Evolutionary conservation across 2,329 filamentous ascomycete species (phyloP).

Genomic region (Colletotrichum sp.): DNA sequence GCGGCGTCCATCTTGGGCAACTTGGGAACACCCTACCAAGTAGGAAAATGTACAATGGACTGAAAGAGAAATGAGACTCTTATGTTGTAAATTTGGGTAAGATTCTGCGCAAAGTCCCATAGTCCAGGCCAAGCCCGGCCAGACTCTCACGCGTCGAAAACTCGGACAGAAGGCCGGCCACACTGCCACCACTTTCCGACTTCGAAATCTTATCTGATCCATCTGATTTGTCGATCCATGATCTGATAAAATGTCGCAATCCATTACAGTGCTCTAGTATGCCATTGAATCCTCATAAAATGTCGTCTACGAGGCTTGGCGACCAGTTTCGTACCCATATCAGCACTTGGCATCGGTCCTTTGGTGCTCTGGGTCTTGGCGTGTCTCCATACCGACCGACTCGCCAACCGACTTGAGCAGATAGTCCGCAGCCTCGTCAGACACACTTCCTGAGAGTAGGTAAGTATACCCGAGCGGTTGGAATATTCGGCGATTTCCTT

Average conservation of each 20-base stretch:
- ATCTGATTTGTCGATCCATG: neutral
- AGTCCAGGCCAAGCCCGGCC: neutral
- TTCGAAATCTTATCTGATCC: neutral
- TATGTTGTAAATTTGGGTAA: neutral
- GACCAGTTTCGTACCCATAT: neutral
- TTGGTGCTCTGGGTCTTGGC: neutral
- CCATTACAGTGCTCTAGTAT: neutral
- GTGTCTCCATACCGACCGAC: neutral
- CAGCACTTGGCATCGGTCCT: neutral
- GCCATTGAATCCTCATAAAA: neutral
- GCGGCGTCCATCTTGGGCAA: neutral
- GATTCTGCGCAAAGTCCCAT: neutral
- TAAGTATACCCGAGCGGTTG: neutral
- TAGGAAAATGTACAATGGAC: neutral
- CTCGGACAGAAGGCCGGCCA: neutral
- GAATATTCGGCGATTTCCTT: neutral
- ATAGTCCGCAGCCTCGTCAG: neutral
- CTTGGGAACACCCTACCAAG: neutral
- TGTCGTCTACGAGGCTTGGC: neutral
- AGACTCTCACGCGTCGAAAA: neutral
- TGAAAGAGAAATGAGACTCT: neutral
- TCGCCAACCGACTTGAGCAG: neutral
- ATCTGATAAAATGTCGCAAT: slow-evolving; percentile 1
- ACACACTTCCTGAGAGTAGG: neutral
- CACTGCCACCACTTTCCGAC: neutral